phyloP scores from a whole-genome alignment of 805 yeast genomes.

The Lipomyces yamadae region DNA sequence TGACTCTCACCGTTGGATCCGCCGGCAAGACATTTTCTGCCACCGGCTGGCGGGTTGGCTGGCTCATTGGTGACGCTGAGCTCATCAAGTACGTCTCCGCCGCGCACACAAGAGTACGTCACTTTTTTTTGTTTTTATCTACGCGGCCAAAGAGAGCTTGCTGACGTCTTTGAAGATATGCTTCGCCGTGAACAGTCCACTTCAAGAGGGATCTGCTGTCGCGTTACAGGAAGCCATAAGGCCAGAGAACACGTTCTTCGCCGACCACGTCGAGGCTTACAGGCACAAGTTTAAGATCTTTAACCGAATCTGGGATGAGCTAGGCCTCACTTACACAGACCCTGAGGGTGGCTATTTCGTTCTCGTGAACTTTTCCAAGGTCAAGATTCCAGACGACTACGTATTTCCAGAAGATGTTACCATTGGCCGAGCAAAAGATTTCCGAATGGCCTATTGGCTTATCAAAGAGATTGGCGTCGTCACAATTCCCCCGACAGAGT shows the following conservation, averaged over 20 bases:
- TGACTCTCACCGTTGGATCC: constrained; percentile 90
- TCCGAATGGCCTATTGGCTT: constrained; percentile 88
- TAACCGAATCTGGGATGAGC: constrained; percentile 78
- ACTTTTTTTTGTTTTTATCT: not conserved
- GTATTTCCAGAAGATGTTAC: constrained; percentile 71
- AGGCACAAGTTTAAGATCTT: constrained; percentile 73
- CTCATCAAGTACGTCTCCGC: constrained; percentile 77
- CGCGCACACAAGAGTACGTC: constrained; percentile 76
- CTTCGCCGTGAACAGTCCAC: constrained; percentile 86
- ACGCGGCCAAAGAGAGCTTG: not conserved
- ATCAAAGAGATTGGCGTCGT: constrained; percentile 92
- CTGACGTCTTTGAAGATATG: constrained; percentile 55
- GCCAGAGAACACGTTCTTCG: constrained; percentile 66
- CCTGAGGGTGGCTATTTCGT: constrained; percentile 96
- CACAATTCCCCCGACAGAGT: constrained; percentile 97
- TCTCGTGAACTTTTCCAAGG: constrained; percentile 82
- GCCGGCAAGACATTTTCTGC: constrained; percentile 99
- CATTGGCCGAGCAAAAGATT: constrained; percentile 73
- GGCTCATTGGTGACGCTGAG: constrained; percentile 88
- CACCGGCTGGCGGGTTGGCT: constrained; percentile 98
- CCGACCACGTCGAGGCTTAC: constrained; percentile 69
- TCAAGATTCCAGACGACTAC: constrained; percentile 76
- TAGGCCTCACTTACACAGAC: constrained; percentile 83
- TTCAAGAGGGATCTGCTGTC: constrained; percentile 88
- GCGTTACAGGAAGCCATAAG: constrained; percentile 64